Evolutionary conservation across 2,329 filamentous ascomycete species (phyloP), one percentile per base, ranked within the genome.

Genomic region (Ceratocystis ficicola): DNA sequence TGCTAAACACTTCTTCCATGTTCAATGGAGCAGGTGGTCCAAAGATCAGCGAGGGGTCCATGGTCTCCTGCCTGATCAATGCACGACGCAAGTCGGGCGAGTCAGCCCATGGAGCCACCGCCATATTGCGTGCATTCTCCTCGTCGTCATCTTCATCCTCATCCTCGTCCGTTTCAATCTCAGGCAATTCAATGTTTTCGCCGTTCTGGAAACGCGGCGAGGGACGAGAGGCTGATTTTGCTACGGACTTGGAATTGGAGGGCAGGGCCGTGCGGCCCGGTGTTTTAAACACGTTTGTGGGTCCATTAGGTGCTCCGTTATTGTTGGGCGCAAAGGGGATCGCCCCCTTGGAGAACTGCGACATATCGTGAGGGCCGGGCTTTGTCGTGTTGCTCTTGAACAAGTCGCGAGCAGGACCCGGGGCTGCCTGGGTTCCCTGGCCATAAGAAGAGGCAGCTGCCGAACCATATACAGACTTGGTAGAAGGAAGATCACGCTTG

Each of bases 1-100:
- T 90, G 75, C 83, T 88, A 76, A 99, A 99, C 41, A 96, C 91
- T 73, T 97, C 92, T 72, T 99, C 95, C 87, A 99, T 94, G 72
- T 90, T 90, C 69, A 99, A 80, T 12, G 91, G 89, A 10, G 83
- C 86, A 28, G 95, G 90, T 0, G 90, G 89, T 0, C 94, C 94
- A 72, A 99, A 99, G 64, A 99, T 89, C 46, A 83, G 79, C 72
- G 89, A 84, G 0, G 91, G 90, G 71, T 99, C 91, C 70, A 94
- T 82, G 8, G 85, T 83, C 74, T 99, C 92, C 74, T 99, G 95
- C 62, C 85, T 81, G 67, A 87, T 82, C 30, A 99, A 82, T 65
- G 90, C 83, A 64, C 83, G 80, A 20, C 87, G 84, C 59, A 99
- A 82, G 69, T 90, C 87, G 10, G 93, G 92, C 2, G 90, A 90